A percentile compares a stretch with the other conserved stretches of the same genome.
Evolutionary conservation across 192 early-diverging fungal genomes (phyloP).

Genomic region (Diversispora epigaea): DNA sequence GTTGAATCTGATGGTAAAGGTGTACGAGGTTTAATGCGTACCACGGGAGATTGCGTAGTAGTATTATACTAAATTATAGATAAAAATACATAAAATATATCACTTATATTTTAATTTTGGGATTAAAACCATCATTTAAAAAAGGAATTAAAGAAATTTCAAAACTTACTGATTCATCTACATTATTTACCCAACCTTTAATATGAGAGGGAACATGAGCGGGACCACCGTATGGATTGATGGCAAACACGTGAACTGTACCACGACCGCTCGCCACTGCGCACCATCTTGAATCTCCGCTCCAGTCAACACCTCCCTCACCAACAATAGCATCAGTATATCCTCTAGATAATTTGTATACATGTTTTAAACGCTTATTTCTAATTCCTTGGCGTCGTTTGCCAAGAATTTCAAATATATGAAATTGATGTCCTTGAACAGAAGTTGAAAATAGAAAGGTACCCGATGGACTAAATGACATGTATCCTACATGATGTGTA

Average conservation of each 20-base stretch:
- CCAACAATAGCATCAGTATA: conserved; percentile 75
- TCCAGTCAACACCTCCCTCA: conserved; percentile 58
- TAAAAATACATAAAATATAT: no score
- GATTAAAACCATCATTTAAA: neutral
- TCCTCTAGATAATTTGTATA: conserved; percentile 78
- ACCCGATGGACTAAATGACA: conserved; percentile 65
- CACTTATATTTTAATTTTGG: neutral
- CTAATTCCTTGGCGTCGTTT: conserved; percentile 28
- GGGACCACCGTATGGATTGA: conserved; percentile 62
- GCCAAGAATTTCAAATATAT: conserved; percentile 60
- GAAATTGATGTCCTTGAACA: conserved; percentile 70
- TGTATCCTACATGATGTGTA: conserved; percentile 59
- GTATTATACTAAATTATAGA: conserved; percentile 5
- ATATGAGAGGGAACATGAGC: conserved; percentile 60
- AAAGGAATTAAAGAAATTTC: conserved; percentile 1
- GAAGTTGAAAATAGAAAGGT: conserved; percentile 71
- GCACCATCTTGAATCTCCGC: conserved; percentile 71
- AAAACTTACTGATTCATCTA: conserved; percentile 28
- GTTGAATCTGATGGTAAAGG: conserved; percentile 41
- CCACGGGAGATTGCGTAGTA: conserved; percentile 32
- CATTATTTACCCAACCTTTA: conserved; percentile 41
- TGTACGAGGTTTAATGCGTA: conserved; percentile 45
- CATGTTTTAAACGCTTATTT: conserved; percentile 37
- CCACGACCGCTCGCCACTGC: conserved; percentile 71
- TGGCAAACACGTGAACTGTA: conserved; percentile 72